Base-by-base conservation (phyloP, 257 asterid genomes). In the Vinca minor region DNA sequence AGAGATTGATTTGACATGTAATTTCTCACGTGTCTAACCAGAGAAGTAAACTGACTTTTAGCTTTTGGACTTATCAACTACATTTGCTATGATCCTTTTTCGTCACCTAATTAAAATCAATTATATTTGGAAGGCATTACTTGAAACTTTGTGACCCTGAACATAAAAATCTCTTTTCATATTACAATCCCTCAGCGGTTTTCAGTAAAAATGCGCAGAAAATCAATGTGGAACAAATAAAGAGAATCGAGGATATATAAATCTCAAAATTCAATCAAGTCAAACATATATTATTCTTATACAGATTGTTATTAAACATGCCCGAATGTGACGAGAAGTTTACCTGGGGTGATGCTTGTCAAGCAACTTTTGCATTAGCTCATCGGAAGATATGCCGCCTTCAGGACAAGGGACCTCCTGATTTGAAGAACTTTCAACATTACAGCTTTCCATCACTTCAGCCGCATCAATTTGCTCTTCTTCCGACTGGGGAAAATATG, bases 291-390 rank as follows among this genome's bases (percentile, higher is more conserved):
- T 11, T 26, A 1, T 25, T 50, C 39, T 48, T 29, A 66, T 55
- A 4, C 6, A 38, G 46, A 7, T 67, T 42, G 20, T 3, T 11
- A 25, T 8, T n/a, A n/a, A 32, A 32, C 3, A 17, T 29, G 31
- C 44, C 32, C 23, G 7, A 66, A 20, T 9, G 41, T 36, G 59
- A 41, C 20, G 50, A 69, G 53, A 4, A 35, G 44, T 35, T 36
- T 78, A 92, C 97, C 96, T 86, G 42, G 95, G 95, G 73, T 84
- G 88, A 77, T 89, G 89, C 63, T 79, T 78, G 78, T 81, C 76
- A 35, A 89, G 85, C 85, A 92, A 80, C 72, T 58, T 85, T 45
- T 84, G 89, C 67, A 89, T 78, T 68, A 92, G 62, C 45, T 76
- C 81, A 79, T 92, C 98, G 0, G 89, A 74, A 71, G 88, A 78